These are phyloP conservation scores for Trichoderma sp. DNA, from an alignment of 2,329 filamentous ascomycete genomes.

Conservation along the genomic window DNA sequence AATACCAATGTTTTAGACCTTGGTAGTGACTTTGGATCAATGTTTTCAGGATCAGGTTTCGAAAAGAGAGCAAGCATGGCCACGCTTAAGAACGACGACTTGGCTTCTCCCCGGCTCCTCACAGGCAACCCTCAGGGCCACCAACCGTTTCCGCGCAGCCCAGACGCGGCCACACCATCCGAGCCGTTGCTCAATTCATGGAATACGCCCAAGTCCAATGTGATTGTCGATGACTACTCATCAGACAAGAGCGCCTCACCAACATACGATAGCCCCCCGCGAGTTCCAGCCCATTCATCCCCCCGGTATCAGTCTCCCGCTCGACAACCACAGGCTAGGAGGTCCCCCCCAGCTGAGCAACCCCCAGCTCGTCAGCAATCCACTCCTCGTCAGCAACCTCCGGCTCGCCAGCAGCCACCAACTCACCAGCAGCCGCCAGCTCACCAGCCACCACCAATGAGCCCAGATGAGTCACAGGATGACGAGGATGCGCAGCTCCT, in stretches of 20 bases:
- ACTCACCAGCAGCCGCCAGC: background rate
- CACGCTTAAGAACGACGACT: conserved; percentile 45
- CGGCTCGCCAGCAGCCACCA: conserved; percentile 26
- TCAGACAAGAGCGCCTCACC: conserved; percentile 36
- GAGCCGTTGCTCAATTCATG: conserved; percentile 50
- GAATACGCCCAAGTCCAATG: conserved; percentile 47
- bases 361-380: background rate
- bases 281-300: conserved; percentile 41
- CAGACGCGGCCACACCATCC: conserved; percentile 44
- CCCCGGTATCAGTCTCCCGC: conserved; percentile 20
- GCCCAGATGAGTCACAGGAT: conserved; percentile 42
- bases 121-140: conserved; percentile 42
- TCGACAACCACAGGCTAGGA: conserved; percentile 1
- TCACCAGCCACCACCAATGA: conserved; percentile 30
- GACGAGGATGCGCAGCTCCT: conserved; percentile 55
- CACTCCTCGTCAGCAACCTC: background rate
- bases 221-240: conserved; percentile 44
- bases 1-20: conserved; percentile 46
- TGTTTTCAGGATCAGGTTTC: conserved; percentile 52
- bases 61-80: conserved; percentile 53
- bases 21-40: conserved; percentile 57
- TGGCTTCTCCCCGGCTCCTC: conserved; percentile 43
- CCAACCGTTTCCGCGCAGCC: conserved; percentile 44
- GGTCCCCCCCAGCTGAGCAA: background rate
- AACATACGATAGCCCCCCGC: conserved; percentile 38